These are phyloP conservation scores for Mortierella antarctica DNA, from an alignment of 192 early-diverging fungal species.

Conservation along the genomic window DNA sequence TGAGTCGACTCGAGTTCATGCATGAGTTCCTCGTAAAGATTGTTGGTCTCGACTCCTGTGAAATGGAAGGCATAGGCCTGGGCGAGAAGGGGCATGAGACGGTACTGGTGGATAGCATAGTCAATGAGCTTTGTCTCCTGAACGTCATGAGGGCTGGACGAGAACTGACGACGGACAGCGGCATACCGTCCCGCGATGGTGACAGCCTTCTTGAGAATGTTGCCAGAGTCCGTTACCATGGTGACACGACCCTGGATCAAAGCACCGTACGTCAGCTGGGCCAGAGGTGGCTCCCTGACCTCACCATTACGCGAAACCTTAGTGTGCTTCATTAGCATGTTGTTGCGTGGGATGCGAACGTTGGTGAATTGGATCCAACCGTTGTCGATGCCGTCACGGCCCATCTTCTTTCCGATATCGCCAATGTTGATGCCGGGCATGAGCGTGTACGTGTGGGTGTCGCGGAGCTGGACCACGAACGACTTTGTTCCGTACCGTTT, in stretches of 20 bases:
- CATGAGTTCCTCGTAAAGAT: constrained; percentile 84
- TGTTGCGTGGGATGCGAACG: constrained; percentile 86
- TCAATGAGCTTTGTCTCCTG: constrained; percentile 89
- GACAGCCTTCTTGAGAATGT: constrained; percentile 87
- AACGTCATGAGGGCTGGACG: constrained; percentile 61
- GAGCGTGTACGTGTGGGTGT: constrained; percentile 77
- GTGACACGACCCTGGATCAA: constrained; percentile 83
- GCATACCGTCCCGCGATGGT: constrained; percentile 94
- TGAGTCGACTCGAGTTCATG: constrained; percentile 70
- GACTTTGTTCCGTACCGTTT: constrained; percentile 86
- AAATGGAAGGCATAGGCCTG: constrained; percentile 93
- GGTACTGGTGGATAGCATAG: constrained; percentile 92
- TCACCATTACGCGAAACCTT: constrained; percentile 82
- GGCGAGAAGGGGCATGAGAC: constrained; percentile 88
- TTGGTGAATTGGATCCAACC: constrained; percentile 93
- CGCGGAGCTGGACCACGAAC: constrained; percentile 89
- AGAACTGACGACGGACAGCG: constrained; percentile 91
- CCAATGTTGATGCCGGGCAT: constrained; percentile 90
- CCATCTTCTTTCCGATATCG: constrained; percentile 94
- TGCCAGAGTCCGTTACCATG: constrained; percentile 85
- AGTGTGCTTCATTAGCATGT: constrained; percentile 94
- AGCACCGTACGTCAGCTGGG: constrained; percentile 88
- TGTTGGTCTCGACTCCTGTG: constrained; percentile 82
- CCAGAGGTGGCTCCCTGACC: constrained; percentile 81
- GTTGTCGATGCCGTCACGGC: constrained; percentile 90